Conservation (phyloP, 2,329 filamentous ascomycete species). For the Ramichloridium luteum region DNA sequence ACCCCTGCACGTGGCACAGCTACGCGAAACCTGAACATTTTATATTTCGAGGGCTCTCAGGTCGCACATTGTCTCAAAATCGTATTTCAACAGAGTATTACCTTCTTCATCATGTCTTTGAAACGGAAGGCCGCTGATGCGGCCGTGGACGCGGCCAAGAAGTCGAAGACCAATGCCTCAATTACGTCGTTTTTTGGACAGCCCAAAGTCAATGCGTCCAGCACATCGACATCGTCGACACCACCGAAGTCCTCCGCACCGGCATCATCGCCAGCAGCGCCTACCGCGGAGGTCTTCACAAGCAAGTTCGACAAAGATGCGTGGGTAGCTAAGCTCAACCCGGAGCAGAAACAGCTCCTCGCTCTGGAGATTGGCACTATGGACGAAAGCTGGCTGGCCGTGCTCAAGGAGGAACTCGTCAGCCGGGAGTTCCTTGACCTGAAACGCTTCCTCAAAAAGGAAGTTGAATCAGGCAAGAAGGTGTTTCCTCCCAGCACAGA, state of each 20-base stretch:
- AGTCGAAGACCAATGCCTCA: constrained; percentile 51
- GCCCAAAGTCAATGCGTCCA: constrained; percentile 41
- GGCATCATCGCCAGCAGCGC: constrained; percentile 20
- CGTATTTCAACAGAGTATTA: not conserved
- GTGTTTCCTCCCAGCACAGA: constrained; percentile 81
- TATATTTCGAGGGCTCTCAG: no score
- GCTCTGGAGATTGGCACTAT: constrained; percentile 85
- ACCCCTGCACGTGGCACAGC: no score
- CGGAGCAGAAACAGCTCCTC: constrained; percentile 72
- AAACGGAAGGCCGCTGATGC: constrained; percentile 39
- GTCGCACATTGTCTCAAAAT: no score
- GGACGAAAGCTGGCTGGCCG: constrained; percentile 79
- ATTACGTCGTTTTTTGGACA: constrained; percentile 83
- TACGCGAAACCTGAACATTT: no score
- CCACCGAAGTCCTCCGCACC: constrained; percentile 15
- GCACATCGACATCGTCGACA: constrained; percentile 21
- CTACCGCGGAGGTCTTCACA: constrained; percentile 14
- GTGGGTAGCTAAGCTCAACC: constrained; percentile 69
- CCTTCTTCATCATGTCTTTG: constrained; percentile 32
- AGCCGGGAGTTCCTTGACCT: constrained; percentile 71
- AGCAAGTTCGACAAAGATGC: constrained; percentile 72
- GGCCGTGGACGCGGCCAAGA: constrained; percentile 35
- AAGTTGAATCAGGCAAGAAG: constrained; percentile 60
- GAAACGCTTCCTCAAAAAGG: constrained; percentile 74
- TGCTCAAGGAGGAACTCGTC: constrained; percentile 75